Evolutionary conservation across 2,329 filamentous ascomycete species (phyloP).

Genomic region (Penicillium sp.): DNA sequence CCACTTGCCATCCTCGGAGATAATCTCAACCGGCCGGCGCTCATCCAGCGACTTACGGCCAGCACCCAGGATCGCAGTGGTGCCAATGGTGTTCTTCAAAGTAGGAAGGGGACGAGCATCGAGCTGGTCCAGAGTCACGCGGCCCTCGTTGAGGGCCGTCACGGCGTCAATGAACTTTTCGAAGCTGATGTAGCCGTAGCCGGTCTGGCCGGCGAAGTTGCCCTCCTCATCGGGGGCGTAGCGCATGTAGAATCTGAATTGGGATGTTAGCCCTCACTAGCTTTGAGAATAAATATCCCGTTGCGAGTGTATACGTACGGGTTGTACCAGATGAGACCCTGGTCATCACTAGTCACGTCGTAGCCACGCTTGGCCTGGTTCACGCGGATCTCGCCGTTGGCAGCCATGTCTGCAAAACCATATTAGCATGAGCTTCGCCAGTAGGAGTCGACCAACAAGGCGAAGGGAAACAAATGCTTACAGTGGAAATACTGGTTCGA

Average conservation of each 20-base stretch:
- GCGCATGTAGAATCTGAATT: constrained; percentile 77
- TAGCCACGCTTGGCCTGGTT: constrained; percentile 95
- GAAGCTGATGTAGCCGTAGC: constrained; percentile 91
- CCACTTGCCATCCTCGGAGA: constrained; percentile 57
- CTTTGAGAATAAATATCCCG: not conserved
- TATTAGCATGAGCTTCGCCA: not conserved
- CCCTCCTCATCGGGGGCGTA: constrained; percentile 94
- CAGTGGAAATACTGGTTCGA: constrained; percentile 96
- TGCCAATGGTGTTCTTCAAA: constrained; percentile 84
- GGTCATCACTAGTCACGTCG: constrained; percentile 83
- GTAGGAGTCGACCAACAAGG: not conserved
- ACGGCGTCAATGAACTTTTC: constrained; percentile 95
- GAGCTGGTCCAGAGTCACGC: constrained; percentile 71
- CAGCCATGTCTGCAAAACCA: constrained; percentile 65
- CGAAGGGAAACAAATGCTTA: constrained; percentile 27
- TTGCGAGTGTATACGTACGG: constrained; percentile 56
- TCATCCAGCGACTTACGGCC: constrained; percentile 84
- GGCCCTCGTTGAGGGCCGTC: constrained; percentile 73
- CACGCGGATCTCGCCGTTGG: constrained; percentile 80
- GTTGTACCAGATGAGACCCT: constrained; percentile 80
- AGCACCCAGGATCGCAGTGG: constrained; percentile 87
- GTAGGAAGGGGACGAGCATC: constrained; percentile 83
- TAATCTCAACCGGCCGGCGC: constrained; percentile 73
- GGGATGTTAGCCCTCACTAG: not conserved
- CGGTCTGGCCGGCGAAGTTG: constrained; percentile 87